Evolutionary conservation across 1,284 basidiomycete species (phyloP).

Genomic region (Cerrena zonata): DNA sequence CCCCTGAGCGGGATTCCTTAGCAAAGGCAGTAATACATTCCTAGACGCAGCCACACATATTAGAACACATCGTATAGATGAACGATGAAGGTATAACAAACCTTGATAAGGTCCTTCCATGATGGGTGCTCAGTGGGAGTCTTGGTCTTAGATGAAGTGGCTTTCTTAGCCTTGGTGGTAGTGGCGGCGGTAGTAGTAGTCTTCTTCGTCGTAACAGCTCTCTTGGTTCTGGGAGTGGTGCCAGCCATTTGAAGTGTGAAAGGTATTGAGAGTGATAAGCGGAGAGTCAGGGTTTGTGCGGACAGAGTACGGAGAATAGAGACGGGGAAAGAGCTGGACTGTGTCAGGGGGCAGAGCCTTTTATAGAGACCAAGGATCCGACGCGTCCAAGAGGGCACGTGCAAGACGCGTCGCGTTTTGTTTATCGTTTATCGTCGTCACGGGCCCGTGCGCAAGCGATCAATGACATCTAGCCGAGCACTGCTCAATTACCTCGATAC

Average conservation of each 20-base stretch:
- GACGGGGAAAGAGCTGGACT: constrained; percentile 18
- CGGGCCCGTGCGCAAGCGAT: constrained; percentile 9
- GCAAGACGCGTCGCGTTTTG: constrained; percentile 24
- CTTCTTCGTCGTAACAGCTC: not conserved
- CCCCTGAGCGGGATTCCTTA: constrained; percentile 75
- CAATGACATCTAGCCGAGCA: too few species aligned
- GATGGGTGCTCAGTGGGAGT: constrained; percentile 43
- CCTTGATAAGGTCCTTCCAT: constrained; percentile 78
- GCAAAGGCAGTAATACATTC: constrained; percentile 76
- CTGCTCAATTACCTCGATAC: too few species aligned
- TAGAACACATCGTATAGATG: constrained; percentile 11
- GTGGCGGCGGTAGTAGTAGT: constrained; percentile 8
- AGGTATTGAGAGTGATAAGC: not conserved
- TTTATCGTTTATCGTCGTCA: constrained; percentile 26
- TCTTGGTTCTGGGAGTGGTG: constrained; percentile 25
- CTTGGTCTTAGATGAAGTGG: constrained; percentile 3
- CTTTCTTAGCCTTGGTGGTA: constrained; percentile 18
- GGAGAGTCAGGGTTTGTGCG: constrained; percentile 7
- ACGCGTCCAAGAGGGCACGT: constrained; percentile 31
- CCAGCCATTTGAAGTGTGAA: constrained; percentile 4
- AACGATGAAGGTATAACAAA: constrained; percentile 29
- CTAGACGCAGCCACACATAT: constrained; percentile 31
- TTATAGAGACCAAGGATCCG: constrained; percentile 28
- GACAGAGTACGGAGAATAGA: constrained; percentile 11
- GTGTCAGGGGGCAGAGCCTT: constrained; percentile 16